Evolutionary conservation across 257 asterid genomes (phyloP).

Genomic region (Jasminum sambac): DNA sequence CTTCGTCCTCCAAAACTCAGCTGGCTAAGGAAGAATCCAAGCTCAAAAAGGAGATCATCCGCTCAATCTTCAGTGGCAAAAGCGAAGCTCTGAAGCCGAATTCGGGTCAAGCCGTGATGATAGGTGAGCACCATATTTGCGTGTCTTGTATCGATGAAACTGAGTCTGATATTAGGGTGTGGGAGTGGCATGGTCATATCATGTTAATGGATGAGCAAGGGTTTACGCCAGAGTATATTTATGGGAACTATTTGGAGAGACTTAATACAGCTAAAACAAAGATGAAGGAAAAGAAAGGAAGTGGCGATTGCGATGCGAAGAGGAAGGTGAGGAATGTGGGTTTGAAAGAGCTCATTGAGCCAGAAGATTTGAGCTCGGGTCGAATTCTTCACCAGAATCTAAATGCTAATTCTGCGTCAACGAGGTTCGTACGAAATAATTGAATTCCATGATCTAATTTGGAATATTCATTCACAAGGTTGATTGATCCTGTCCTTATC

Average conservation of each 20-base stretch:
- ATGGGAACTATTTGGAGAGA: conserved; percentile 91
- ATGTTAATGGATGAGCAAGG: conserved; percentile 93
- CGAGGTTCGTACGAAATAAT: conserved; percentile 26
- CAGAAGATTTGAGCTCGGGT: conserved; percentile 31
- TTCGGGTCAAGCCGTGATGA: conserved; percentile 81
- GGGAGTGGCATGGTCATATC: conserved; percentile 99
- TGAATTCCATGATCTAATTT: neutral
- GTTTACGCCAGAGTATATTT: conserved; percentile 81
- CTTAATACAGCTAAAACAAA: conserved; percentile 35
- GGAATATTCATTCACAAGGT: neutral
- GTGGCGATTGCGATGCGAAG: conserved; percentile 26
- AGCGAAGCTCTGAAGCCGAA: conserved; percentile 74
- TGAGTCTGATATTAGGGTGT: conserved; percentile 77
- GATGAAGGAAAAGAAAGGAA: conserved; percentile 24
- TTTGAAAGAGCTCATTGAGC: conserved; percentile 44
- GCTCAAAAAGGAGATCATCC: conserved; percentile 79
- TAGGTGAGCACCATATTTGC: conserved; percentile 92
- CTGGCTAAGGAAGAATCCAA: conserved; percentile 81
- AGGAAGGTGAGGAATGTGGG: conserved; percentile 42
- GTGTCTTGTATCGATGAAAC: conserved; percentile 82
- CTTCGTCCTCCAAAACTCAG: conserved; percentile 58
- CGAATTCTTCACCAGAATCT: conserved; percentile 47
- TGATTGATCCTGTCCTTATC: neutral
- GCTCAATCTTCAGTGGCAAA: conserved; percentile 59
- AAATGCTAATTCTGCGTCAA: conserved; percentile 42